phyloP scores from a whole-genome alignment of 192 early-diverging fungal genomes.

The Entomortierella parvispora region DNA sequence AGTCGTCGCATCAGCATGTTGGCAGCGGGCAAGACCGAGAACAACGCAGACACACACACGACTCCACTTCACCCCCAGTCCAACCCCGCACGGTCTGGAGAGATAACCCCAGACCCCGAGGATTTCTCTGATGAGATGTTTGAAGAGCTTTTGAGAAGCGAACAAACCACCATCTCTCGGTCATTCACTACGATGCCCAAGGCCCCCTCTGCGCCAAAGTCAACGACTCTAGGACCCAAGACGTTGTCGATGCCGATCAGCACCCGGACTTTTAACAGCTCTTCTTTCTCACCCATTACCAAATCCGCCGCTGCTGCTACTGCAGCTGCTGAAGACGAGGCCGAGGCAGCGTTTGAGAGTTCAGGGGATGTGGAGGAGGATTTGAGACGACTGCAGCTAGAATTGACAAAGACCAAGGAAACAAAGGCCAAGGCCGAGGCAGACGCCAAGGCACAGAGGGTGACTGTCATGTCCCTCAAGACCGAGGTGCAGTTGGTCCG shows the following conservation, averaged over 20 bases:
- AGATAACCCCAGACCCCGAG: slow-evolving; percentile 21
- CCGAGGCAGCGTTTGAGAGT: slow-evolving; percentile 16
- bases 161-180: slow-evolving; percentile 28
- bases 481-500: slow-evolving; percentile 47
- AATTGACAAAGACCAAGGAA: slow-evolving; percentile 36
- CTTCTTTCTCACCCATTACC: slow-evolving; percentile 8
- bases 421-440: slow-evolving; percentile 40
- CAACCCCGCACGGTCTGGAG: not conserved
- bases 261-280: slow-evolving; percentile 3
- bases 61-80: slow-evolving; percentile 3
- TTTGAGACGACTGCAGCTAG: slow-evolving; percentile 25
- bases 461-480: slow-evolving; percentile 45
- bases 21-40: slow-evolving; percentile 48
- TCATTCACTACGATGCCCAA: slow-evolving; percentile 33
- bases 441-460: slow-evolving; percentile 40
- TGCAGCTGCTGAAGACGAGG: not conserved
- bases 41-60: slow-evolving; percentile 41
- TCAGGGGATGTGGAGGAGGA: slow-evolving; percentile 48
- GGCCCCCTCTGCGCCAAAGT: slow-evolving; percentile 3
- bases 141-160: slow-evolving; percentile 39
- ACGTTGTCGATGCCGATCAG: slow-evolving; percentile 7
- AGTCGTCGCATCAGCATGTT: slow-evolving; percentile 34
- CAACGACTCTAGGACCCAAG: slow-evolving; percentile 19
- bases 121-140: slow-evolving; percentile 47
- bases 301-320: not conserved